phyloP scores from a whole-genome alignment of 2,329 filamentous ascomycete species.

The Cladosporium oxysporum region DNA sequence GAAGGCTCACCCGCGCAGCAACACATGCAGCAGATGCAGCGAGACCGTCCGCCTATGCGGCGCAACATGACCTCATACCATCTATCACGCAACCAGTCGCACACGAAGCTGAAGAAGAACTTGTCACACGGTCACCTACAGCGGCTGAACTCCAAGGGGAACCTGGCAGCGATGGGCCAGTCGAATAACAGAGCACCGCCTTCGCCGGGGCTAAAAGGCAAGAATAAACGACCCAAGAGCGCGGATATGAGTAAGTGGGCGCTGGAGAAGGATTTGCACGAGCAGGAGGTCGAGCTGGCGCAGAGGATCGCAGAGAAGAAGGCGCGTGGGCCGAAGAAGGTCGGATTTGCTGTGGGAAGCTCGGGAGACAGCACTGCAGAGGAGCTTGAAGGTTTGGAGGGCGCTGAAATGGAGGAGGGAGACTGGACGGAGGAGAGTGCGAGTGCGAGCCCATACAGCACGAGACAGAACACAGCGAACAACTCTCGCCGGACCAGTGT shows the following conservation, averaged over 20 bases:
- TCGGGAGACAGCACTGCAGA: constrained; percentile 32
- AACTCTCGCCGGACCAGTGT: constrained; percentile 38
- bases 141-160: constrained; percentile 43
- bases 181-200: constrained; percentile 28
- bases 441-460: constrained; percentile 40
- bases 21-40: background rate
- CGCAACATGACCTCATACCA: constrained; percentile 37
- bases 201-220: constrained; percentile 34
- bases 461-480: constrained; percentile 39
- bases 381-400: constrained; percentile 33
- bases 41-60: constrained; percentile 29
- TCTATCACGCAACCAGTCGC: constrained; percentile 32
- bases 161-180: constrained; percentile 32
- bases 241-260: constrained; percentile 28
- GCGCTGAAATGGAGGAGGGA: constrained; percentile 33
- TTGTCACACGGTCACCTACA: constrained; percentile 50
- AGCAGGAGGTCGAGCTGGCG: constrained; percentile 31
- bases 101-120: constrained; percentile 40
- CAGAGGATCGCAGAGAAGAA: constrained; percentile 24
- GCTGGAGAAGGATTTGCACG: constrained; percentile 32
- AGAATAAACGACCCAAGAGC: constrained; percentile 35
- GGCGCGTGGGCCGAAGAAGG: constrained; percentile 30
- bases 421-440: constrained; percentile 42
- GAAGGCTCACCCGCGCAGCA: constrained; percentile 23
- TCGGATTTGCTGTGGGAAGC: constrained; percentile 37